These are phyloP conservation scores for Podaxis sp. DNA, from an alignment of 768 basidiomycete genomes.

Conservation along the genomic window DNA sequence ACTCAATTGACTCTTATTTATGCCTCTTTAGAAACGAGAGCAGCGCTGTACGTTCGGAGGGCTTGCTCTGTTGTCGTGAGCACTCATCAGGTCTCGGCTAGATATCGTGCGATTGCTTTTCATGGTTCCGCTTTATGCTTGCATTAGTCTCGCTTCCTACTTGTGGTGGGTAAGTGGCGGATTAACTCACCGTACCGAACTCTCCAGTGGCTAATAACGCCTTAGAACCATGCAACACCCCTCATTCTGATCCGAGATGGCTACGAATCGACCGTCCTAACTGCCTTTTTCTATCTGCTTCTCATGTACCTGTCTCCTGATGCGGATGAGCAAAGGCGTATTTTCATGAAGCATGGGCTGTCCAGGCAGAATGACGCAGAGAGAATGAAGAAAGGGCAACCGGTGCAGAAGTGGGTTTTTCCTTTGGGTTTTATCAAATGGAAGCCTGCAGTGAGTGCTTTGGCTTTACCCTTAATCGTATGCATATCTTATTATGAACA, in stretches of 20 bases:
- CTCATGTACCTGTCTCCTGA: slow-evolving; percentile 67
- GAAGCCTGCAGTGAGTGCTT: slow-evolving; percentile 53
- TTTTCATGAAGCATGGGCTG: slow-evolving; percentile 58
- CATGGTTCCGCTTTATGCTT: slow-evolving; percentile 76
- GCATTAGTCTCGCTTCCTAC: slow-evolving; percentile 66
- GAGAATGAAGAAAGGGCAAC: slow-evolving; percentile 39
- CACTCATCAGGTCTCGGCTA: slow-evolving; percentile 21
- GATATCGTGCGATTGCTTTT: slow-evolving; percentile 74
- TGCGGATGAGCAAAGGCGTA: slow-evolving; percentile 54
- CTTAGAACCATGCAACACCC: slow-evolving; percentile 64
- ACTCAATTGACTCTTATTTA: background rate
- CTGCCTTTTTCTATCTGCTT: slow-evolving; percentile 77
- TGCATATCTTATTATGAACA: slow-evolving; percentile 21
- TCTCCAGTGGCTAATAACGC: slow-evolving; percentile 6
- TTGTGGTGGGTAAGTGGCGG: slow-evolving; percentile 58
- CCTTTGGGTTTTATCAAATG: slow-evolving; percentile 62
- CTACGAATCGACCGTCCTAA: slow-evolving; percentile 75
- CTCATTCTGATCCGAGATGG: slow-evolving; percentile 68
- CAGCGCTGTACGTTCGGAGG: slow-evolving; percentile 52
- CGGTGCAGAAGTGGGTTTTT: slow-evolving; percentile 62
- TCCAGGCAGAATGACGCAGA: slow-evolving; percentile 52
- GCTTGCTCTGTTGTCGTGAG: background rate
- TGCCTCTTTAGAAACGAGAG: slow-evolving; percentile 51
- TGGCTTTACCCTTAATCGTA: background rate
- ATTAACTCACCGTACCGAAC: background rate